Percentiles rank a stretch among this genome's conserved stretches.
phyloP scores from a whole-genome alignment of 495 filamentous ascomycete species.

The Tuber brumale region DNA sequence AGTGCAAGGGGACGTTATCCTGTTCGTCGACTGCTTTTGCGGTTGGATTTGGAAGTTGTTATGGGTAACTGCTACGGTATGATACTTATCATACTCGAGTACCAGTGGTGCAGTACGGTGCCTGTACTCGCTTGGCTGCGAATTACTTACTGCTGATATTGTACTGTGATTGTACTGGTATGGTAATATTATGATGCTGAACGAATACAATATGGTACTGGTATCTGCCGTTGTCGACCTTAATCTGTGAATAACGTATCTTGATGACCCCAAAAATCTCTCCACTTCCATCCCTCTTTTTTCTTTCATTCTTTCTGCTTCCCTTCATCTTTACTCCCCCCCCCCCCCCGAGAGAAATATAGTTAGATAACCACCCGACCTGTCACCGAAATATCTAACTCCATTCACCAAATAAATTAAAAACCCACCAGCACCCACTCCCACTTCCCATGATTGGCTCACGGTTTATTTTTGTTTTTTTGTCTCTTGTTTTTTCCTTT shows the following conservation, averaged over 20 bases:
- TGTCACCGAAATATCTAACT: neutral
- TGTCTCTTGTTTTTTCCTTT: neutral
- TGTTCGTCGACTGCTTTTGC: conserved; percentile 11
- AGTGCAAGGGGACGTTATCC: conserved; percentile 36
- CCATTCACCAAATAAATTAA: neutral
- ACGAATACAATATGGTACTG: neutral
- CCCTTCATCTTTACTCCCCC: conserved; percentile 16
- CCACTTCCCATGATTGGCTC: neutral
- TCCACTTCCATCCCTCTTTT: conserved; percentile 14
- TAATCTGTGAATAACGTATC: neutral
- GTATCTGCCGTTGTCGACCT: neutral
- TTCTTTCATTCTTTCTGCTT: conserved; percentile 9
- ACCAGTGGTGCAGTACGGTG: too few relatives aligned
- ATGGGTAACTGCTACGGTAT: too few relatives aligned
- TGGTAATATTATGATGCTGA: neutral
- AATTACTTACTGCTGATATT: neutral
- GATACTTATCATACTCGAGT: too few relatives aligned
- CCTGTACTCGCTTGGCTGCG: neutral
- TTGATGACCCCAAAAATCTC: neutral
- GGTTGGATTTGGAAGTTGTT: neutral
- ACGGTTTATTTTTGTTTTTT: neutral
- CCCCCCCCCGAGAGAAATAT: conserved; percentile 20
- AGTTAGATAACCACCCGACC: neutral
- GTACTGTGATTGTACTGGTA: neutral
- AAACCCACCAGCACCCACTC: neutral